Percentiles rank a stretch among this genome's conserved stretches.
These are phyloP conservation scores for Protomyces inouyei DNA, from an alignment of 1,139 yeast genomes.

Conservation along the genomic window DNA sequence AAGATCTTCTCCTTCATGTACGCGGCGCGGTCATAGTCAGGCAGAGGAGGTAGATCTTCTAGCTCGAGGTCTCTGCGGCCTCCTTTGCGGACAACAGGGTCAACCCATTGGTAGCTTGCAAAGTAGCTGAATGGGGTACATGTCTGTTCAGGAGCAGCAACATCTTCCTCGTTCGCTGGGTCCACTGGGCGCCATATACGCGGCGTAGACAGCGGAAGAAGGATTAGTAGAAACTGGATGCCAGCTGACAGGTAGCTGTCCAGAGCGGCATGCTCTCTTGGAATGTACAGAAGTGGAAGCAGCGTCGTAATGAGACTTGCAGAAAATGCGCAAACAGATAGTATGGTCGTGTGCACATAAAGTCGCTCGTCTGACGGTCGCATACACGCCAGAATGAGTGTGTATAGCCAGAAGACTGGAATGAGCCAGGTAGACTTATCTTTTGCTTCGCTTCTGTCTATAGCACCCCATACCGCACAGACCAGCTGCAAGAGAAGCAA, in stretches of 20 bases:
- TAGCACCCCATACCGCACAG: not conserved
- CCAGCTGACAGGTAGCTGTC: not conserved
- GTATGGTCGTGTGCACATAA: not conserved
- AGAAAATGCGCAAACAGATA: not conserved
- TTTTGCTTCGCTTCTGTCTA: not conserved
- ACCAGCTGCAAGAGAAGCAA: not conserved
- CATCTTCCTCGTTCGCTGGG: not conserved
- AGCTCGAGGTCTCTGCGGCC: conserved; percentile 6
- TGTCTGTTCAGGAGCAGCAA: conserved; percentile 25
- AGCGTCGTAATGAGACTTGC: not conserved
- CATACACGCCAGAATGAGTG: not conserved
- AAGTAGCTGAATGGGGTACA: conserved; percentile 19
- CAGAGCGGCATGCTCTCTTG: not conserved
- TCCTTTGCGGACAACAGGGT: conserved; percentile 6
- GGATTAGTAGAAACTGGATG: not conserved
- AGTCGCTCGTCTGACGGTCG: not conserved
- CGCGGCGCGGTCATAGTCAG: conserved; percentile 24
- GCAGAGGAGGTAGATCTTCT: conserved; percentile 25
- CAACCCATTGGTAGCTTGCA: conserved; percentile 14
- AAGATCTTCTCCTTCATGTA: conserved; percentile 4
- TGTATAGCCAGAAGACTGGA: not conserved
- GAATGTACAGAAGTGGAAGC: not conserved
- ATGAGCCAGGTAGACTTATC: not conserved
- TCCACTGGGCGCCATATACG: conserved; percentile 26
- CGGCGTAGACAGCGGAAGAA: conserved; percentile 20